Percentiles rank a stretch among this genome's conserved stretches.
phyloP scores from a whole-genome alignment of 208 protist species.

The Acanthamoeba healyi region DNA sequence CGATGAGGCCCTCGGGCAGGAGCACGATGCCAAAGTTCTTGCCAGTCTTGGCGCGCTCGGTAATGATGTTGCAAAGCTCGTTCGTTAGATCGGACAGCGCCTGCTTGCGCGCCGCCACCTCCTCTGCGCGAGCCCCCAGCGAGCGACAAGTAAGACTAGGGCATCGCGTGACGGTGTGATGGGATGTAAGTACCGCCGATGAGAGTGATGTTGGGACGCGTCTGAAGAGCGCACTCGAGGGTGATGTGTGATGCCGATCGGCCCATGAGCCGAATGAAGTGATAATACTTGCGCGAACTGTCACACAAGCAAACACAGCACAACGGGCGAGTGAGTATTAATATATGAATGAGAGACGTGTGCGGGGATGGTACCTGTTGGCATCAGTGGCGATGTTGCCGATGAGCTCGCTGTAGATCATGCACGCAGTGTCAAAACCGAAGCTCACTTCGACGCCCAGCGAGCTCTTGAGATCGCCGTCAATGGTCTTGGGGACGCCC shows the following conservation, averaged over 20 bases:
- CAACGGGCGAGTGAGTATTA: constrained; percentile 10
- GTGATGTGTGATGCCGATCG: constrained; percentile 89
- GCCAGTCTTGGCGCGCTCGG: constrained; percentile 72
- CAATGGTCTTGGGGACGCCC: constrained; percentile 91
- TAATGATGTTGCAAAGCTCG: constrained; percentile 83
- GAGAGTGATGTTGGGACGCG: constrained; percentile 85
- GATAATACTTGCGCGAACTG: constrained; percentile 87
- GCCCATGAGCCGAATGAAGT: constrained; percentile 90
- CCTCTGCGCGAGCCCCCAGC: constrained; percentile 75
- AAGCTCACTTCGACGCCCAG: constrained; percentile 86
- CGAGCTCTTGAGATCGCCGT: constrained; percentile 86
- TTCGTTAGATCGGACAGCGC: constrained; percentile 81
- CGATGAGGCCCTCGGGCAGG: constrained; percentile 90
- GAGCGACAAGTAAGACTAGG: neutral
- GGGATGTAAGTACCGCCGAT: constrained; percentile 69
- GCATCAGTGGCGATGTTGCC: constrained; percentile 83
- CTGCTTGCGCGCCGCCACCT: constrained; percentile 83
- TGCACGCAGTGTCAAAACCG: constrained; percentile 85
- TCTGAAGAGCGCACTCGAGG: constrained; percentile 87
- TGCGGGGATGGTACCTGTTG: constrained; percentile 2
- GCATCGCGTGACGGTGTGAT: neutral
- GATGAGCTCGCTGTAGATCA: constrained; percentile 86
- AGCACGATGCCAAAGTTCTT: constrained; percentile 88
- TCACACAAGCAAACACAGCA: too few relatives aligned
- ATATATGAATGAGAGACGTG: neutral